Percentiles rank a stretch among this genome's conserved stretches.
These are phyloP conservation scores for Jasminum sambac DNA, from an alignment of 257 asterid genomes.

Conservation along the genomic window DNA sequence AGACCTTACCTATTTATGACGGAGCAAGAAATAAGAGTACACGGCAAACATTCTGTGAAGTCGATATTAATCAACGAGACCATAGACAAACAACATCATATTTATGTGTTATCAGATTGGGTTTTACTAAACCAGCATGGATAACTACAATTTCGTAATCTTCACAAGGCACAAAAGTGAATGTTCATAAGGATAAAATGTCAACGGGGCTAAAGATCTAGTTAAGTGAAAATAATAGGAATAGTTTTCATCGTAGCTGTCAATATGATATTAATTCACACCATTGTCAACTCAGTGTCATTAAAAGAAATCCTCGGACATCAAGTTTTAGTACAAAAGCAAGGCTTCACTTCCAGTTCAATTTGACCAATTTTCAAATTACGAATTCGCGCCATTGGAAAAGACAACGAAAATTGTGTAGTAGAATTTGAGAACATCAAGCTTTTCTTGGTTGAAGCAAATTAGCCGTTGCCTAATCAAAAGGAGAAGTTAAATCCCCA, in stretches of 20 bases:
- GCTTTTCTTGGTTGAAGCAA: neutral
- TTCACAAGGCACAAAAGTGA: neutral
- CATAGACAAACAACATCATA: neutral
- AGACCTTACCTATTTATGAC: slow-evolving; percentile 69
- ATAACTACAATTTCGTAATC: neutral
- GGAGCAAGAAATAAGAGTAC: slow-evolving; percentile 8
- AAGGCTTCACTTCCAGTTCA: neutral
- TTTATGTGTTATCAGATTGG: neutral
- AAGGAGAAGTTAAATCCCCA: neutral
- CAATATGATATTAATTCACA: neutral
- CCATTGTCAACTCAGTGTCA: neutral
- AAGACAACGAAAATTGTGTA: neutral
- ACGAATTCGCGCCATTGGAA: neutral
- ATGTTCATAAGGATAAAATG: neutral
- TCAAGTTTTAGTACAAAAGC: neutral
- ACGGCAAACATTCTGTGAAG: neutral
- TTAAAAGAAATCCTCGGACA: neutral
- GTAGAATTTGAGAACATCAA: neutral
- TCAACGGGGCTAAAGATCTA: neutral
- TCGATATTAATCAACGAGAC: neutral
- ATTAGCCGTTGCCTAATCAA: neutral
- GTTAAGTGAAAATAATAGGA: neutral
- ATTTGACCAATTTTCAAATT: neutral
- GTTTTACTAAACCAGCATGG: neutral
- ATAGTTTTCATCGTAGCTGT: neutral